Evolutionary conservation across 2,329 filamentous ascomycete species (phyloP).

Genomic region (Beauveria asiatica): DNA sequence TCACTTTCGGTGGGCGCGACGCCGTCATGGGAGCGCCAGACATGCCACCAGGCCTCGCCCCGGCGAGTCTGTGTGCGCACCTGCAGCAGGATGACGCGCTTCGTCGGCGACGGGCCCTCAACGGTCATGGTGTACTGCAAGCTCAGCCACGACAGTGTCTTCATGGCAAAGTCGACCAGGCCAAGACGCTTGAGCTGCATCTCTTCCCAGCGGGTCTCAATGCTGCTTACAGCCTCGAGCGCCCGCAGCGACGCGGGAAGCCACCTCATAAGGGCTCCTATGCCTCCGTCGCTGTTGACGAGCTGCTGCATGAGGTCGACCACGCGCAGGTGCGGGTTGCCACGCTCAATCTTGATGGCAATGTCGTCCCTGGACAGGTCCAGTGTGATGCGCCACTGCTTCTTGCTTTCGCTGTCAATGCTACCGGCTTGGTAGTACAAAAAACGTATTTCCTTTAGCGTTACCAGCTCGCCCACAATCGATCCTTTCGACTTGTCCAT

Average conservation of each 20-base stretch:
- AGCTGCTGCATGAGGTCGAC: constrained; percentile 49
- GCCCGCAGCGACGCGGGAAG: constrained; percentile 56
- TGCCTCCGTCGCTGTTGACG: constrained; percentile 47
- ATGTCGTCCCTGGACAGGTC: constrained; percentile 48
- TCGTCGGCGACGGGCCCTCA: constrained; percentile 16
- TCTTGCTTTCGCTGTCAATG: background rate
- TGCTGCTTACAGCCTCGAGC: constrained; percentile 49
- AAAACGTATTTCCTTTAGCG: constrained; percentile 57
- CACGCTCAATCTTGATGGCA: constrained; percentile 48
- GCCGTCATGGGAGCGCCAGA: constrained; percentile 28
- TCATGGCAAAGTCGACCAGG: constrained; percentile 41
- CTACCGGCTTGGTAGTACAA: constrained; percentile 45
- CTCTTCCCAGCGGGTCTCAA: constrained; percentile 47
- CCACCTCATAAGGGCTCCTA: constrained; percentile 42
- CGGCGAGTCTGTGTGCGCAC: constrained; percentile 41
- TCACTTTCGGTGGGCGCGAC: background rate
- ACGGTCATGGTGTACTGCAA: constrained; percentile 42
- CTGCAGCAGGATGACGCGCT: constrained; percentile 37
- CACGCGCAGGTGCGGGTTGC: constrained; percentile 60
- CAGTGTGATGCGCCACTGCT: constrained; percentile 46
- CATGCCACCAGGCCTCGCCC: constrained; percentile 43
- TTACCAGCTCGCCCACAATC: constrained; percentile 50
- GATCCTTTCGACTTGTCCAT: constrained; percentile 48
- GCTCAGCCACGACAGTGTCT: constrained; percentile 48
- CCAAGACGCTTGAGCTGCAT: constrained; percentile 35